Evolutionary conservation across 2,329 filamentous ascomycete genomes (phyloP), one percentile per base, ranked within the genome.

Genomic region (Calonectria crousiana): DNA sequence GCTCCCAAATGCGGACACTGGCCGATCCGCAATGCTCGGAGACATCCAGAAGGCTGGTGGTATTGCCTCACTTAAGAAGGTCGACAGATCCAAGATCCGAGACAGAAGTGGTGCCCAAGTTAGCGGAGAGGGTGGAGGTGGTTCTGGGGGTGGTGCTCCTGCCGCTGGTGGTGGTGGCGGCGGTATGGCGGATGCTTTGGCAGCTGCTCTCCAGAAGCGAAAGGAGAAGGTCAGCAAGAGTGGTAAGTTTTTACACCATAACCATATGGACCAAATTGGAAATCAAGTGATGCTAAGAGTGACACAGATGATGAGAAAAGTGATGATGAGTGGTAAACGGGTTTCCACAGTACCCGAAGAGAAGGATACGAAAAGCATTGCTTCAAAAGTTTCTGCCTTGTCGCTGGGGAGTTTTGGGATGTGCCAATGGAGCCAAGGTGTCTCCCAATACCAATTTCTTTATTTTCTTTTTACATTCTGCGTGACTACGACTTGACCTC

Each of bases 221-320:
- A 98, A 98, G 88, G 92, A 95, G 85, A 98, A 98, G 89, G 96
- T 98, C 83, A 95, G 95, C 86, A 93, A 95, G 84, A 98, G 95
- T 89, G 96, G 96, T 98, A 92, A 92, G 95, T 93, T 67, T 67
- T n/a, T 14, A 26, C 30, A 8, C 52, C 26, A 20, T 26, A 51
- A 8, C 52, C 26, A 20, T 26, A 51, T 6, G 11, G 53, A 20
- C 10, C 18, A 67, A 23, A 47, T 65, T 72, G 53, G 26, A 52
- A 28, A 28, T 60, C 18, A 16, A 38, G 18, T 5, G 38, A 3
- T 71, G 47, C 75, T 73, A 71, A 80, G 75, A 68, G 28, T 20
- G 6, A 28, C 76, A 41, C 78, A 95, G 94, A 96, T 87, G 94
- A 95, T 78, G 94, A 95, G 84, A 89, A 89, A 78, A 93, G 95